Percentiles rank a stretch among this genome's conserved stretches.
phyloP scores from a whole-genome alignment of 306 rosid genomes.

The Trifolium fragiferum region DNA sequence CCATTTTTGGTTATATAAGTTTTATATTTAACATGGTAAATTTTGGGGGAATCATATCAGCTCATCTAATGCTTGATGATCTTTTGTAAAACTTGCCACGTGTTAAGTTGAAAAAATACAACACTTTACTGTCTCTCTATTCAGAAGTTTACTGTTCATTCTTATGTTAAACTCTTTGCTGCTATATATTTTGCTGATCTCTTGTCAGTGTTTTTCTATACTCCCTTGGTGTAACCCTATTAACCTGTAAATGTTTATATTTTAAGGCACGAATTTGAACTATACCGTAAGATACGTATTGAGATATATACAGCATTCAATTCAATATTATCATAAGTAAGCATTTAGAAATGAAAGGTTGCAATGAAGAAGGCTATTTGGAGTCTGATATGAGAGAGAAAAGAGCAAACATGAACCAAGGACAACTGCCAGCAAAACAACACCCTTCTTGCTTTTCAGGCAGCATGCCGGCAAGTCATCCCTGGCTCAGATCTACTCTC shows the following conservation, averaged over 20 bases:
- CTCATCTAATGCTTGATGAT: constrained; percentile 49
- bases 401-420: constrained; percentile 41
- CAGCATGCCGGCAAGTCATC: constrained; percentile 45
- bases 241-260: constrained; percentile 1
- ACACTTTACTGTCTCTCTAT: constrained; percentile 25
- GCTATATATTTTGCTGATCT: constrained; percentile 1
- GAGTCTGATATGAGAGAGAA: constrained; percentile 45
- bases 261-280: neutral
- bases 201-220: neutral
- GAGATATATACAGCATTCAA: neutral
- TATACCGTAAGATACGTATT: neutral
- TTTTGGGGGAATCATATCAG: constrained; percentile 51
- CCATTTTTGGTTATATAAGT: constrained; percentile 46
- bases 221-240: neutral
- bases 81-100: constrained; percentile 57
- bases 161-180: neutral
- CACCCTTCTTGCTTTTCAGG: neutral
- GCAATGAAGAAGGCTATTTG: constrained; percentile 9
- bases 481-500: constrained; percentile 45
- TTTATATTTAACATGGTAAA: constrained; percentile 35
- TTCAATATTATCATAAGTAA: neutral
- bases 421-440: constrained; percentile 33
- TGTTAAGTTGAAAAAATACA: constrained; percentile 57
- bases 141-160: constrained; percentile 45
- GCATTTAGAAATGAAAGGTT: neutral